Evolutionary conservation across 495 filamentous ascomycete genomes (phyloP).

Genomic region (Corynascus novoguineensis): DNA sequence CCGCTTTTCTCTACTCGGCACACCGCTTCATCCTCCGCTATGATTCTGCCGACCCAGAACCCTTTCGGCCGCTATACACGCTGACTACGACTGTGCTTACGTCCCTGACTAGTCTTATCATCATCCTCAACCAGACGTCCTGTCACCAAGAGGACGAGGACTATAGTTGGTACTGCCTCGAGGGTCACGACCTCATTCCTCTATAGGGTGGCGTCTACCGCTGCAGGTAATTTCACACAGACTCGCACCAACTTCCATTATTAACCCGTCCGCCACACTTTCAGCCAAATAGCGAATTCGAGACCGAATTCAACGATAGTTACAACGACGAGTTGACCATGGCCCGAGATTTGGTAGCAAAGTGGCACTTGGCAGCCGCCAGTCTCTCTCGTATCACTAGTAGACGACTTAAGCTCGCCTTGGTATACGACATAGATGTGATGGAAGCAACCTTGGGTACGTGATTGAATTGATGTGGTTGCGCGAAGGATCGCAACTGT

Average conservation of each 20-base stretch:
- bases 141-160: not conserved
- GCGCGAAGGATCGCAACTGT: no score
- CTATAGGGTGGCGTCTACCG: not conserved
- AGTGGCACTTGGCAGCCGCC: not conserved
- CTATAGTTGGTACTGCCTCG: not conserved
- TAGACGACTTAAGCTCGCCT: conserved; percentile 2
- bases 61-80: not conserved
- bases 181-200: not conserved
- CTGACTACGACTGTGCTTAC: not conserved
- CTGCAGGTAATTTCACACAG: not conserved
- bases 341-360: not conserved
- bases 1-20: not conserved
- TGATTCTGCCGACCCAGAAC: not conserved
- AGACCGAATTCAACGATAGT: not conserved
- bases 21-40: not conserved
- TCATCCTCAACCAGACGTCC: conserved; percentile 2
- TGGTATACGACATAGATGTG: conserved; percentile 5
- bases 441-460: no score
- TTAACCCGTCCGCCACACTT: not conserved
- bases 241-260: not conserved
- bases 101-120: not conserved
- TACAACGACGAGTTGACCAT: not conserved
- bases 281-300: not conserved
- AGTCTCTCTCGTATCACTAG: not conserved
- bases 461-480: no score